These are phyloP conservation scores for Phragmites australis DNA, from an alignment of 176 grass and related monocot genomes.

Conservation along the genomic window DNA sequence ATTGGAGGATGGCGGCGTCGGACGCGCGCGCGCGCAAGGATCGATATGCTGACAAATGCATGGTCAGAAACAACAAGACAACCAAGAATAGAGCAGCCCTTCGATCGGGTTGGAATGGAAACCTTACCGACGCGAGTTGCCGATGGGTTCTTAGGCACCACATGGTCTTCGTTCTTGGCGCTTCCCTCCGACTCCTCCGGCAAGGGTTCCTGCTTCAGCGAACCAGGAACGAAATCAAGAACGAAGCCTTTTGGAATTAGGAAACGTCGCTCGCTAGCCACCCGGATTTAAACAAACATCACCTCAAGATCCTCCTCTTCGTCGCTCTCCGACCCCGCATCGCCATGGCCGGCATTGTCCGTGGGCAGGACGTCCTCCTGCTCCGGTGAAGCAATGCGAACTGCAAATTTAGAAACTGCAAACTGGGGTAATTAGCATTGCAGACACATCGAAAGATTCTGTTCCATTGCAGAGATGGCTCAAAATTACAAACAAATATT, in stretches of 20 bases:
- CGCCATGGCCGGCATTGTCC: background rate
- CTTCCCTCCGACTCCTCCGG: background rate
- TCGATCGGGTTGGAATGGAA: too few species aligned
- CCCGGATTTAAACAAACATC: background rate
- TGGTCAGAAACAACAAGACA: background rate
- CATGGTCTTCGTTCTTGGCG: background rate
- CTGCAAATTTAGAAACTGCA: too few species aligned
- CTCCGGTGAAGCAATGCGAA: background rate
- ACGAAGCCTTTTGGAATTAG: background rate
- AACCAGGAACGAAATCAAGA: constrained; percentile 28
- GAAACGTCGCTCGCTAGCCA: background rate
- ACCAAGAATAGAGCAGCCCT: background rate
- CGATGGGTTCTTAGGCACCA: background rate
- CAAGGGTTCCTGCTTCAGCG: background rate
- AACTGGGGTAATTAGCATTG: too few species aligned
- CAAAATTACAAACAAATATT: too few species aligned
- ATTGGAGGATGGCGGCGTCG: background rate
- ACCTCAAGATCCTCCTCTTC: background rate
- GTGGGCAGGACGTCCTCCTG: background rate
- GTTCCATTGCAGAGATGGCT: too few species aligned
- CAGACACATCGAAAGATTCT: too few species aligned
- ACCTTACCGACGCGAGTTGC: background rate
- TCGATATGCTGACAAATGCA: background rate
- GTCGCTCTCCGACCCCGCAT: background rate
- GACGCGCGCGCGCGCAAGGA: background rate